Base-by-base conservation (phyloP, 106 monocot species). In the Allium cepa region DNA sequence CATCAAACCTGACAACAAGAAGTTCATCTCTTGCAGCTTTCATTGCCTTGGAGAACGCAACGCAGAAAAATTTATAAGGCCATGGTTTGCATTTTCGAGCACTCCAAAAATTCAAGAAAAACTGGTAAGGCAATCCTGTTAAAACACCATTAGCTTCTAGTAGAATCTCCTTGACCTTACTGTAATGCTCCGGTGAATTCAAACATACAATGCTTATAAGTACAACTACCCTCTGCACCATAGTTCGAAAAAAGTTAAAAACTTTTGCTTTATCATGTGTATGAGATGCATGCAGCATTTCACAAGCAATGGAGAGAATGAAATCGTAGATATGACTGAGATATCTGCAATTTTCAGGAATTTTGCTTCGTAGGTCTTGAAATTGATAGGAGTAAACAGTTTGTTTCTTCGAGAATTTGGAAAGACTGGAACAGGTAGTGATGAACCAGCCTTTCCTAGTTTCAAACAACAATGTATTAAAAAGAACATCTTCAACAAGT, bases 141-240 rank as follows among this genome's bases (percentile, higher is more conserved):
- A 61, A 27, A 61, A 61, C 17, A 10, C 60, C 60, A 61, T 61
- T 27, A 61, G 60, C 60, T 26, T 61, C 60, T 8, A 11, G 17
- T 26, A 61, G 22, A 4, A 61, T 8, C 60, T 61, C 60, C 60
- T 26, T 16, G 27, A 61, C n/a, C 60, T 61, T 61, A 11, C 6
- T 8, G 17, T 26, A 61, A 27, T 61, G 60, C 8, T 26, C 0
- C 11, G 60, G 60, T 61, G 60, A 61, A 26, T 61, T 61, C 17
- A 61, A 26, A 26, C 60, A 61, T 8, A 61, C 60, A 26, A 61
- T 16, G 60, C 60, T 26, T 17, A 61, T 61, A 17, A 61, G 17
- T 16, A 61, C 60, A 61, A 61, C 7, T 10, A 18, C 17, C 17
- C 57, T 14, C 57, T n/a, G 57, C 16, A 57, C 57, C 17, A 57